These are phyloP conservation scores for Arctium minus DNA, from an alignment of 129 eudicot genomes.

Conservation along the genomic window DNA sequence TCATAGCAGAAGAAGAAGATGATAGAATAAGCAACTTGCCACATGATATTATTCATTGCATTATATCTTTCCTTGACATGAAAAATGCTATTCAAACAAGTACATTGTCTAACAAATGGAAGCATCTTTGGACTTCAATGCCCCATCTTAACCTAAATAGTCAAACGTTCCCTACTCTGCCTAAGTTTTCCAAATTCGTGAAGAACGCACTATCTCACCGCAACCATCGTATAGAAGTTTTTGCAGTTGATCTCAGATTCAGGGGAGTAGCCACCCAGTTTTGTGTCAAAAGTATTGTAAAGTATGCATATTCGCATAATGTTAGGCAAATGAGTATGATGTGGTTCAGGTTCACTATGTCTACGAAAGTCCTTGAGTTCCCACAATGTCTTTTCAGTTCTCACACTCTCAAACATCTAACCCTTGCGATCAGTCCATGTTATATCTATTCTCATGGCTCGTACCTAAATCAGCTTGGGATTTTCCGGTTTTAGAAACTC, in stretches of 20 bases:
- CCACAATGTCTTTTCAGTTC: background rate
- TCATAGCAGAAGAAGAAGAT: background rate
- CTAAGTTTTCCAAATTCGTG: background rate
- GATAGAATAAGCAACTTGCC: constrained; percentile 10
- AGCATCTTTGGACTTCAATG: background rate
- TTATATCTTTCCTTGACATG: constrained; percentile 2
- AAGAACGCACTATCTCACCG: background rate
- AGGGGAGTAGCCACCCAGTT: background rate
- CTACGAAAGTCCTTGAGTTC: too few species aligned
- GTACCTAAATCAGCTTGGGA: background rate
- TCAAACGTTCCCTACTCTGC: background rate
- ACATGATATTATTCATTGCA: background rate
- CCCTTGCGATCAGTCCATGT: background rate
- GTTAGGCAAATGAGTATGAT: background rate
- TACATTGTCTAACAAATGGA: background rate
- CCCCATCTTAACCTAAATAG: background rate
- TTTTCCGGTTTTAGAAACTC: background rate
- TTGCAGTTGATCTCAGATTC: background rate
- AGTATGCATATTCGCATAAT: background rate
- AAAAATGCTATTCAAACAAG: background rate
- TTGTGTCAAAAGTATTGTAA: background rate
- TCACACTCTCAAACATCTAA: background rate
- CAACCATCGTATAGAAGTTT: background rate
- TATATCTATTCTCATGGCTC: too few species aligned
- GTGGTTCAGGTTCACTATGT: too few species aligned